Conservation (phyloP, 139 green algal genomes). For the Coelastrella sp. region DNA sequence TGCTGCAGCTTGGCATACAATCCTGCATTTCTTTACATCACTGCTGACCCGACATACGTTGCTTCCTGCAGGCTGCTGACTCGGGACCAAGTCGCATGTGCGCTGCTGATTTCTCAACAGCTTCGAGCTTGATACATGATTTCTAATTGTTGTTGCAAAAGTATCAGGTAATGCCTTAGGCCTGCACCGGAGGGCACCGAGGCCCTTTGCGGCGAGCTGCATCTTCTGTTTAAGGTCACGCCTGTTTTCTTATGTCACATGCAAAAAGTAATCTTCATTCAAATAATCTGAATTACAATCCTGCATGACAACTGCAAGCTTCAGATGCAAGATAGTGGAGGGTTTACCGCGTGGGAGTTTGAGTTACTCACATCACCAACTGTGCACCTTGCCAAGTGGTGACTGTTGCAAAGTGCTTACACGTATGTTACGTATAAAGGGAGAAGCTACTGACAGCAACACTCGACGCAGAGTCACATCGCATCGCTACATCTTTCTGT, state of each 20-base stretch:
- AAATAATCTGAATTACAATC: too few species aligned
- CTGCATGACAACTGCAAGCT: too few species aligned
- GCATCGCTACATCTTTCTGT: neutral
- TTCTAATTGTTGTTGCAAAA: too few species aligned
- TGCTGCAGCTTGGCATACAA: conserved; percentile 34
- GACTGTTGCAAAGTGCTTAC: too few species aligned
- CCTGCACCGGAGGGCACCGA: neutral
- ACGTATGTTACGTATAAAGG: too few species aligned
- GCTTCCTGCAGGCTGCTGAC: neutral
- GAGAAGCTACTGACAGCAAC: too few species aligned
- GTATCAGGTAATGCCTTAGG: too few species aligned
- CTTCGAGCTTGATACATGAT: neutral
- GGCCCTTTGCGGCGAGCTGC: conserved; percentile 9
- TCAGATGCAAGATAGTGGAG: too few species aligned
- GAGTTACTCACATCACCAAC: conserved; percentile 1
- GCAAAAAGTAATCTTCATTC: too few species aligned
- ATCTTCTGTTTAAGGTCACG: neutral
- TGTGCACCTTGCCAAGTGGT: too few species aligned
- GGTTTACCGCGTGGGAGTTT: neutral
- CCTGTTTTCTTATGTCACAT: too few species aligned
- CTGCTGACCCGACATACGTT: neutral
- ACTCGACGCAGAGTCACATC: too few species aligned
- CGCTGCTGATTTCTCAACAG: neutral
- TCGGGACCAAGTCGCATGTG: neutral
- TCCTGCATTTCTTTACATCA: neutral